These are phyloP conservation scores for Allium cepa DNA, from an alignment of 106 monocot species.

Conservation along the genomic window DNA sequence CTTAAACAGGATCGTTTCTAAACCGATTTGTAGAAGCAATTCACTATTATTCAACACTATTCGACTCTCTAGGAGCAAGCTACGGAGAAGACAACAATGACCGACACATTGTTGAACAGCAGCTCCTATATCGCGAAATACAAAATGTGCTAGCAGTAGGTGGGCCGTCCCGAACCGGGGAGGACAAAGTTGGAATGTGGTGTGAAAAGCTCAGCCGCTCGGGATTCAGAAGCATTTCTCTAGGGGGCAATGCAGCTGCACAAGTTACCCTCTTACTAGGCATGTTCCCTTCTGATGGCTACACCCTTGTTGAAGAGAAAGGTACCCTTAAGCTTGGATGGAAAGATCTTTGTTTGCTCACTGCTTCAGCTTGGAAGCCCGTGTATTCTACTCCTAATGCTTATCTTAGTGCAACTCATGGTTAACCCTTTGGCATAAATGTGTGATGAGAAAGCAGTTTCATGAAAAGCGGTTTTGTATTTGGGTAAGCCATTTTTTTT, in stretches of 20 bases:
- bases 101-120: constrained; percentile 90
- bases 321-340: constrained; percentile 92
- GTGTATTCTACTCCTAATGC: constrained; percentile 8
- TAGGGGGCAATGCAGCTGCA: constrained; percentile 82
- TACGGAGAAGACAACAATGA: constrained; percentile 85
- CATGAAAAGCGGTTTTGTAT: too few species aligned
- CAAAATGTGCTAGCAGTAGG: constrained; percentile 91
- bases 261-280: constrained; percentile 76
- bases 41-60: constrained; percentile 93
- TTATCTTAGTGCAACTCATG: not conserved
- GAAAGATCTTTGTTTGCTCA: constrained; percentile 90
- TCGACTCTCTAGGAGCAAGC: constrained; percentile 87
- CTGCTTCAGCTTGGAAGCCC: constrained; percentile 91
- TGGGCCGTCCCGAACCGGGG: constrained; percentile 77
- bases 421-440: not conserved
- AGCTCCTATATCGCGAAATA: constrained; percentile 86
- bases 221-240: constrained; percentile 64
- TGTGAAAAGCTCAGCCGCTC: constrained; percentile 84
- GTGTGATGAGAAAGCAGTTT: too few species aligned
- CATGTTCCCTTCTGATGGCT: constrained; percentile 95
- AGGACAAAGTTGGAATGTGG: constrained; percentile 83
- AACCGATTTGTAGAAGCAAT: constrained; percentile 92
- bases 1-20: constrained; percentile 74
- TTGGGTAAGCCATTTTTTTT: too few species aligned
- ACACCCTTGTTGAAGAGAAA: constrained; percentile 92